phyloP scores from a whole-genome alignment of 768 basidiomycete species.

The Asterophora lycoperdoides region DNA sequence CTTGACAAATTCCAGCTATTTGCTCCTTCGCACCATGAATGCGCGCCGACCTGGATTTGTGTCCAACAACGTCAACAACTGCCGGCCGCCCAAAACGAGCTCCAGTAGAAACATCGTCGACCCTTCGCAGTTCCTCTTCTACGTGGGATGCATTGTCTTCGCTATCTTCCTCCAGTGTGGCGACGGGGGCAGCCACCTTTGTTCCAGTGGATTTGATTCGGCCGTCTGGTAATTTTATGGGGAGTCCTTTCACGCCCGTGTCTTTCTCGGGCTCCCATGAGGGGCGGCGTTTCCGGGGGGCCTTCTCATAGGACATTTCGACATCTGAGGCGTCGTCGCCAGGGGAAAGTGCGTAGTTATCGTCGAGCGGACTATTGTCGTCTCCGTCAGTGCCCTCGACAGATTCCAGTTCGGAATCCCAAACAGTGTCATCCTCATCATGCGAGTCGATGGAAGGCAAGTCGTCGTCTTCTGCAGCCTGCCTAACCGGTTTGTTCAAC shows the following conservation, averaged over 20 bases:
- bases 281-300: constrained; percentile 48
- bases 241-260: constrained; percentile 58
- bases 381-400: constrained; percentile 29
- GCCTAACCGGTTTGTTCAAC: constrained; percentile 54
- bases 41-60: constrained; percentile 58
- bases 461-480: constrained; percentile 44
- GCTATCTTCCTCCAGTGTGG: constrained; percentile 15
- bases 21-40: constrained; percentile 87
- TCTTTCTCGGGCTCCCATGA: constrained; percentile 45
- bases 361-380: constrained; percentile 25
- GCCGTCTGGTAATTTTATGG: constrained; percentile 85
- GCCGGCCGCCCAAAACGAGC: constrained; percentile 85
- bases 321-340: constrained; percentile 48
- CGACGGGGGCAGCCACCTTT: constrained; percentile 18
- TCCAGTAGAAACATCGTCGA: constrained; percentile 77
- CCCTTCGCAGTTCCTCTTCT: constrained; percentile 26
- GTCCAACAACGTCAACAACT: constrained; percentile 65
- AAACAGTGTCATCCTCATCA: constrained; percentile 52
- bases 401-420: constrained; percentile 41
- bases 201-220: constrained; percentile 59
- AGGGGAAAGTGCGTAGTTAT: constrained; percentile 16
- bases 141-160: constrained; percentile 26
- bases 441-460: constrained; percentile 69
- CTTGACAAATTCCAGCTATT: constrained; percentile 89
- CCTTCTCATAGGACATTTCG: constrained; percentile 73